These are phyloP conservation scores for Rhodotorula kratochvilovae DNA, from an alignment of 768 basidiomycete genomes.

Conservation along the genomic window DNA sequence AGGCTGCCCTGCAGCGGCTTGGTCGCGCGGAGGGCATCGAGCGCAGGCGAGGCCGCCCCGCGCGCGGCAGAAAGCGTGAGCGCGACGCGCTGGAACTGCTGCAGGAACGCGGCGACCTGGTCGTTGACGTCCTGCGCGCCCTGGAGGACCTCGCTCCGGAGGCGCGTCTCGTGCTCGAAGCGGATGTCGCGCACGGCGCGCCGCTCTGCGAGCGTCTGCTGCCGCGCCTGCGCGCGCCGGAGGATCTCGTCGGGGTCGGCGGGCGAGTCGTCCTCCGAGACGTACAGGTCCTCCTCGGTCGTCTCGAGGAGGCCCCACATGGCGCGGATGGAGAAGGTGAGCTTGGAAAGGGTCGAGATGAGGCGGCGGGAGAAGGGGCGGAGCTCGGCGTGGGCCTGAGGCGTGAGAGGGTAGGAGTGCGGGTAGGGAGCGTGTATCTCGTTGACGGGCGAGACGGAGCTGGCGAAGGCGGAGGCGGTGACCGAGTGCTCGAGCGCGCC, in stretches of 20 bases:
- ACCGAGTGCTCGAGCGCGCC: conserved; percentile 29
- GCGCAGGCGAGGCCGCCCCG: conserved; percentile 4
- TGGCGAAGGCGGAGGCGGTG: background rate
- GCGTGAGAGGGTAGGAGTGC: conserved; percentile 6
- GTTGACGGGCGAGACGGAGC: conserved; percentile 4
- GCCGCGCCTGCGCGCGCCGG: conserved; percentile 16
- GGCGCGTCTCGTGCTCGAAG: conserved; percentile 28
- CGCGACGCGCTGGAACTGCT: conserved; percentile 18
- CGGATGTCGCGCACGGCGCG: conserved; percentile 5
- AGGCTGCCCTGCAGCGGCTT: conserved; percentile 20
- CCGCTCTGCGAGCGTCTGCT: conserved; percentile 18
- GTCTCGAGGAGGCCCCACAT: conserved; percentile 39
- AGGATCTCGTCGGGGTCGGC: conserved; percentile 30
- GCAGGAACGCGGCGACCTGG: conserved; percentile 18
- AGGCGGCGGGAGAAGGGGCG: conserved; percentile 51
- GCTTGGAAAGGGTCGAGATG: conserved; percentile 79
- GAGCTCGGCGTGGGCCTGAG: conserved; percentile 41
- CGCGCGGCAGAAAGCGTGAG: background rate
- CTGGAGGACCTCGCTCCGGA: conserved; percentile 24
- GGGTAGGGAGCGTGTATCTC: conserved; percentile 13
- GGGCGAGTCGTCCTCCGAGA: conserved; percentile 24
- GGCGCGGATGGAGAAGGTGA: conserved; percentile 85
- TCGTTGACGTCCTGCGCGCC: conserved; percentile 23
- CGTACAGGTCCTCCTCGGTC: conserved; percentile 14
- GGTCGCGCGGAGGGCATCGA: conserved; percentile 1